A percentile compares a stretch with the other conserved stretches of the same genome.
Evolutionary conservation across 2,329 filamentous ascomycete species (phyloP).

Genomic region (Cladophialophora chaetospira): DNA sequence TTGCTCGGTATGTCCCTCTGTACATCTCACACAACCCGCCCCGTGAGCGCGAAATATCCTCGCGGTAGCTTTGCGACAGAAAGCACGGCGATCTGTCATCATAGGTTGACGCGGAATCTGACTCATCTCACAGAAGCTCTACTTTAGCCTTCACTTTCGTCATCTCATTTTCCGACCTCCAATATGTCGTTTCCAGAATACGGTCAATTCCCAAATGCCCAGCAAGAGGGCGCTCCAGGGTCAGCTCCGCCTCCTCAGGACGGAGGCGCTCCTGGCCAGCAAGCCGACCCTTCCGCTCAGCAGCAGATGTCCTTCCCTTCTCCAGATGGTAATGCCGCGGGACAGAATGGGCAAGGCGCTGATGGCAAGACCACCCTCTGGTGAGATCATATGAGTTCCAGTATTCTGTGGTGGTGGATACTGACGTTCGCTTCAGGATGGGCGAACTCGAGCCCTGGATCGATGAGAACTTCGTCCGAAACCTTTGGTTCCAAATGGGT

Average conservation of each 20-base stretch:
- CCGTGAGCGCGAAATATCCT: background rate
- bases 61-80: background rate
- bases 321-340: slow-evolving; percentile 48
- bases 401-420: slow-evolving; percentile 3
- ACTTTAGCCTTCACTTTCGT: slow-evolving; percentile 15
- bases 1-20: slow-evolving; percentile 18
- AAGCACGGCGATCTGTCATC: background rate
- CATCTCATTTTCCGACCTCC: slow-evolving; percentile 26
- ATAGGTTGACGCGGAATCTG: slow-evolving; percentile 4
- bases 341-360: slow-evolving; percentile 50
- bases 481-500: slow-evolving; percentile 88
- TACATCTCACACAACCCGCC: too few species aligned
- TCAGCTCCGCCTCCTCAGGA: slow-evolving; percentile 50
- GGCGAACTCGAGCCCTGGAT: slow-evolving; percentile 99
- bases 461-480: slow-evolving; percentile 97
- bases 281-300: slow-evolving; percentile 40
- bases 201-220: slow-evolving; percentile 64
- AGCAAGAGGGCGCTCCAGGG: slow-evolving; percentile 56
- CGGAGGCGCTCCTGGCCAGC: slow-evolving; percentile 56
- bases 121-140: slow-evolving; percentile 19
- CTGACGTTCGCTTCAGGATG: slow-evolving; percentile 67
- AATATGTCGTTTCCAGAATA: slow-evolving; percentile 66
- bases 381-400: slow-evolving; percentile 42
- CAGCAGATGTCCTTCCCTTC: slow-evolving; percentile 57
- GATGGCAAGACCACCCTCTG: slow-evolving; percentile 61